Base-by-base conservation (phyloP, 2,329 filamentous ascomycete genomes). In the Xylaria sp. region DNA sequence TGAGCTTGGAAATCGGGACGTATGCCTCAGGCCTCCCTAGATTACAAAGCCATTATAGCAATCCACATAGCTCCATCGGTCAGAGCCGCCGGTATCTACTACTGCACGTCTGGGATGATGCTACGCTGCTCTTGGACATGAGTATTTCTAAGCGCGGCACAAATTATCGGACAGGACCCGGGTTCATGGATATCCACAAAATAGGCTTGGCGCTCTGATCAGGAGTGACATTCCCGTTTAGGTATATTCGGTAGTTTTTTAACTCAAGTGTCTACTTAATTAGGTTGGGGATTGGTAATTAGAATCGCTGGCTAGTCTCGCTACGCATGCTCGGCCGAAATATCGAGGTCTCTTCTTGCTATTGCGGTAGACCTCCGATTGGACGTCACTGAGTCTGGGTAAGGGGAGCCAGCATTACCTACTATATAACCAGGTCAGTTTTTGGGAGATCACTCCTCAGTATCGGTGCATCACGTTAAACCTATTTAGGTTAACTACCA, bases 81-180 rank as follows among this genome's bases (percentile, higher is more conserved):
- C 6, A 19, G 6, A 14, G 17, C 39, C 11, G 12, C 9, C 2
- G 14, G 39, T 7, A 32, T 39, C 24, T 36, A 27, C 6, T 12
- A 21, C 56, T 19, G n/a, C 30, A 9, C 14, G 30, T 42, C 1
- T 58, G 39, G 11, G 2, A 17, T 19, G 6, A 47, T 51, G 34
- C 34, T 45, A 9, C 36, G 19, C 47, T 4, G 11, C 19, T 19
- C 27, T 8, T 9, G 6, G 30, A 53, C 27, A 59, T 1, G 11
- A 19, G 32, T 24, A 64, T 64, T 64, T 54, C 62, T 59, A 58
- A 64, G 61, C 61, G 54, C 34, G 27, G 45, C 27, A 19, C 14
- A 30, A 27, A 54, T 9, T 11, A 5, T 17, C n/a, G 12, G 39
- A 47, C n/a, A 27, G 24, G 24, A 27, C 24, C 24, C 4, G 8